A percentile compares a stretch with the other conserved stretches of the same genome.
These are phyloP conservation scores for Trichoderma atroviride DNA, from an alignment of 2,329 filamentous ascomycete species.

Conservation along the genomic window DNA sequence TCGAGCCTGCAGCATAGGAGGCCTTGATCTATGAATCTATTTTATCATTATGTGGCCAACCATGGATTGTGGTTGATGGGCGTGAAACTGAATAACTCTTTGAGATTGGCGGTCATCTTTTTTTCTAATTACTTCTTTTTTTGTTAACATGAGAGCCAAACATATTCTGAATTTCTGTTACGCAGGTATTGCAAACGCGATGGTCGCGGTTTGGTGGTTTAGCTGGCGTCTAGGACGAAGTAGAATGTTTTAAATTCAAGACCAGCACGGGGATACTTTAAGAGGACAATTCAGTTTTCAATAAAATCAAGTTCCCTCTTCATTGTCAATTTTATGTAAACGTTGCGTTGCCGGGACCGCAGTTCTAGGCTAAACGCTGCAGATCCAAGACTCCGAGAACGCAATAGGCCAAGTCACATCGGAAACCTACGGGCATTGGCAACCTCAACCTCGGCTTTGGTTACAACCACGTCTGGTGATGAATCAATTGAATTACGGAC, in stretches of 20 bases:
- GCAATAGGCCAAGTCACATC: neutral
- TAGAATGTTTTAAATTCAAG: neutral
- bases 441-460: neutral
- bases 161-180: neutral
- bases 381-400: neutral
- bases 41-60: neutral
- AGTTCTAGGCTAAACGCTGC: neutral
- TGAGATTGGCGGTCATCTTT: neutral
- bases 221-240: conserved; percentile 15
- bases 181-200: neutral
- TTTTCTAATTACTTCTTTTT: neutral
- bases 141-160: neutral
- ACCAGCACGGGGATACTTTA: neutral
- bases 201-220: neutral
- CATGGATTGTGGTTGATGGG: neutral
- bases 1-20: conserved; percentile 10
- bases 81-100: neutral
- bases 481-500: neutral
- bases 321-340: neutral
- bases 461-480: neutral
- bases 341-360: neutral
- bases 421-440: too few relatives aligned
- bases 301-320: neutral
- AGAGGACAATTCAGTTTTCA: neutral
- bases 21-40: neutral